Evolutionary conservation across 2,329 filamentous ascomycete genomes (phyloP), one percentile per base, ranked within the genome.

Genomic region (Plenodomus lindquistii): DNA sequence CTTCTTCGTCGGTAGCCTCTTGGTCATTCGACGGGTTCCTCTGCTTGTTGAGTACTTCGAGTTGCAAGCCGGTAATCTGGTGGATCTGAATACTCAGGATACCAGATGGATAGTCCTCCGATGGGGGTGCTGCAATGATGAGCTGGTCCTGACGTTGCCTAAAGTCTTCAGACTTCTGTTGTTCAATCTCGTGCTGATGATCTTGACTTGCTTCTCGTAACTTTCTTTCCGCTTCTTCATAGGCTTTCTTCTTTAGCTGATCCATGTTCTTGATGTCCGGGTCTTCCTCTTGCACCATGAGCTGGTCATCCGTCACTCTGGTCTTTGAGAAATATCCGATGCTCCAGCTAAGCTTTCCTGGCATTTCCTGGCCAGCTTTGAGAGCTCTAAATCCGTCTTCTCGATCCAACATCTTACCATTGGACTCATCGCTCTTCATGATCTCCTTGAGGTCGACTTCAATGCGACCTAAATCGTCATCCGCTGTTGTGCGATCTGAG

Each of bases 391-490:
- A 86, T 2, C 84, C 79, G 65, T 90, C 87, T 50, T 81, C 77
- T 1, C 87, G 79, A 36, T 86, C 77, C 44, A 77, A 77, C 74
- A 89, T 83, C 50, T 75, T 80, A 43, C 85, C 85, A 46, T 82
- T 82, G 0, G 84, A 83, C 18, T 83, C 75, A 0, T 78, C 63
- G 37, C 74, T 77, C 44, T 77, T 78, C 81, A 90, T 89, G 5
- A 90, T 62, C 3, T 82, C 71, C 61, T 86, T 86, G 24, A 91
- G 69, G 50, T 84, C 81, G 8, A 91, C 71, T 64, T 90, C 87
- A 13, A 90, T 87, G 15, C 87, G 81, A 15, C 88, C 87, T 1
- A 91, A 76, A 60, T 91, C 87, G 58, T 91, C 87, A 62, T 91
- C 87, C 1, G 87, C 87, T 2, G 84, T 86, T 42, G 83, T 80